A percentile compares a stretch with the other conserved stretches of the same genome.
These are phyloP conservation scores for Akanthomyces lecanii DNA, from an alignment of 2,329 filamentous ascomycete species.

Conservation along the genomic window DNA sequence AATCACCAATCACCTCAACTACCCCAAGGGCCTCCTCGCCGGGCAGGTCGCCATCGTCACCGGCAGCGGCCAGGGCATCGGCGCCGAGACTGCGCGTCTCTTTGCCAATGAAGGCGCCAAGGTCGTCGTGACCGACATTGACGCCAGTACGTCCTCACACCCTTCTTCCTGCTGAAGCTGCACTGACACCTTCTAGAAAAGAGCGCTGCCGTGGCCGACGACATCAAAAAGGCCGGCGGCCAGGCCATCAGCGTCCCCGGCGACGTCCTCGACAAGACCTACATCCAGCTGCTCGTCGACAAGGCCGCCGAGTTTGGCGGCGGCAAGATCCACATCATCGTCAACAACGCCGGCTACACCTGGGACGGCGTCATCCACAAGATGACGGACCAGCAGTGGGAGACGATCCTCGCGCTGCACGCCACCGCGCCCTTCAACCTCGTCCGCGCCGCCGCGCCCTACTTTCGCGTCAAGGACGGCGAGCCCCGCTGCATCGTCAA, in stretches of 20 bases:
- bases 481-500: constrained; percentile 77
- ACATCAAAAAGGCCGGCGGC: constrained; percentile 64
- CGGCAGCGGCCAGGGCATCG: constrained; percentile 81
- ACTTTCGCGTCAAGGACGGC: constrained; percentile 82
- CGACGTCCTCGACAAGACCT: constrained; percentile 68
- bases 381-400: constrained; percentile 88
- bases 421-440: constrained; percentile 83
- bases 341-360: constrained; percentile 89
- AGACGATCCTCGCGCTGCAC: constrained; percentile 80
- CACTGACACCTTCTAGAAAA: constrained; percentile 50
- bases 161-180: too few species aligned
- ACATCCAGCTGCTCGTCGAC: constrained; percentile 68
- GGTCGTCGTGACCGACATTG: constrained; percentile 80
- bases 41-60: constrained; percentile 86
- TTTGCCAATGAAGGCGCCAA: constrained; percentile 87
- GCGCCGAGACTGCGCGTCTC: constrained; percentile 73
- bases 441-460: constrained; percentile 73
- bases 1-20: constrained; percentile 75
- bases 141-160: constrained; percentile 51
- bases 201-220: constrained; percentile 60
- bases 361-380: constrained; percentile 94
- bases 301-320: constrained; percentile 74
- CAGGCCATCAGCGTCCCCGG: constrained; percentile 70
- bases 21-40: constrained; percentile 71
- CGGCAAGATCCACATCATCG: constrained; percentile 86